Conservation (phyloP, 768 basidiomycete genomes). For the Xanthoconium purpureum region DNA sequence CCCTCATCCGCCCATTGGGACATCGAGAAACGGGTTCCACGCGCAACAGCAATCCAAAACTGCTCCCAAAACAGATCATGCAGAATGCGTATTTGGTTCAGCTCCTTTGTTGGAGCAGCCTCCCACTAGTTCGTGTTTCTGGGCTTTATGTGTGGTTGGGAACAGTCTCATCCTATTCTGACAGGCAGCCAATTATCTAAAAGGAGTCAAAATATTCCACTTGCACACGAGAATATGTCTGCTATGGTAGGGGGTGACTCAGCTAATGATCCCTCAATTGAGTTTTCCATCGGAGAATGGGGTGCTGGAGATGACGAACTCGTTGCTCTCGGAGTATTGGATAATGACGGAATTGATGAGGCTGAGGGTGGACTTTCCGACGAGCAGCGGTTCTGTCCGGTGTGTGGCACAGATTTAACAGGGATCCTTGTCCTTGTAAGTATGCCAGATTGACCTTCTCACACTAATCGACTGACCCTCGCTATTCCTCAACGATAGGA, state of each 20-base stretch:
- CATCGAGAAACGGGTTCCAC: background rate
- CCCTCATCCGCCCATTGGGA: background rate
- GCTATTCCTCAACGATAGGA: conserved; percentile 36
- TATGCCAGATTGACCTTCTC: conserved; percentile 18
- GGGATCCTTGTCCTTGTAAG: conserved; percentile 20
- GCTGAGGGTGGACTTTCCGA: conserved; percentile 12
- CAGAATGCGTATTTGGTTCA: conserved; percentile 20
- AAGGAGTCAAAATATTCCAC: background rate
- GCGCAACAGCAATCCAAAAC: background rate
- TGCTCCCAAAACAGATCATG: background rate
- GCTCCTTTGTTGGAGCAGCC: conserved; percentile 12
- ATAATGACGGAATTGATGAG: conserved; percentile 21
- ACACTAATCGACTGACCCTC: conserved; percentile 1
- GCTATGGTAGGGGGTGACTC: background rate
- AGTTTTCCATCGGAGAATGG: conserved; percentile 53
- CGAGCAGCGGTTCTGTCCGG: conserved; percentile 20
- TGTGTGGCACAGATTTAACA: conserved; percentile 22
- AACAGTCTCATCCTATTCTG: background rate
- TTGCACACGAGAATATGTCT: background rate
- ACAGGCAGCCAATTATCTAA: conserved; percentile 2
- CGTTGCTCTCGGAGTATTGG: conserved; percentile 31
- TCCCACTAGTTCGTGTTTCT: conserved; percentile 13
- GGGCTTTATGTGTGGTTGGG: background rate
- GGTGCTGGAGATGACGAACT: conserved; percentile 72
- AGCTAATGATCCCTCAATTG: background rate